Evolutionary conservation across 1,139 yeast genomes (phyloP).

Genomic region (Blastobotrys buckinghamii): DNA sequence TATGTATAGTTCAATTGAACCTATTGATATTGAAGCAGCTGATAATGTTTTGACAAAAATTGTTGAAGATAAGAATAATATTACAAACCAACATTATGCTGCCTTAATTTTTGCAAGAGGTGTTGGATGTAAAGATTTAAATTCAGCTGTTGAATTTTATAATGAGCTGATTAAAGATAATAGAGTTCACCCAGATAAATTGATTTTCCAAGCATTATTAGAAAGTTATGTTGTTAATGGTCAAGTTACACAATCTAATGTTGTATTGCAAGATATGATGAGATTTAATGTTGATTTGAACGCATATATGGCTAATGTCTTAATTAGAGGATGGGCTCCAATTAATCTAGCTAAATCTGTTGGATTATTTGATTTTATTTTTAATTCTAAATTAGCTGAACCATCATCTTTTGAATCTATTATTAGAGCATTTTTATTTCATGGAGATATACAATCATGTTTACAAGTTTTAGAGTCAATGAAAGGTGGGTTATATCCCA

Average conservation of each 20-base stretch:
- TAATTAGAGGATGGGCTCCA: constrained; percentile 37
- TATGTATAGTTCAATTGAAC: constrained; percentile 32
- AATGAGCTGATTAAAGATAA: constrained; percentile 25
- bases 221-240: constrained; percentile 36
- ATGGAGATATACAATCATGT: constrained; percentile 27
- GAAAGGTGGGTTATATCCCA: constrained; percentile 28
- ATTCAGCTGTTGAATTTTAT: constrained; percentile 34
- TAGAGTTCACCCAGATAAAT: constrained; percentile 34
- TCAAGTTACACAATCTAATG: constrained; percentile 27
- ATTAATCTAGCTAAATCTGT: constrained; percentile 30
- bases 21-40: constrained; percentile 34
- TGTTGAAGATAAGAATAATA: constrained; percentile 26
- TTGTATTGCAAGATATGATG: constrained; percentile 35
- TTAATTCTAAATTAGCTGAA: constrained; percentile 29
- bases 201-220: constrained; percentile 36
- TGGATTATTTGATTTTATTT: constrained; percentile 30
- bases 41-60: constrained; percentile 34
- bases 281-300: constrained; percentile 31
- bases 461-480: constrained; percentile 25
- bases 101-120: constrained; percentile 39
- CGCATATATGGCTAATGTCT: constrained; percentile 34
- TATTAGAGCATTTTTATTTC: constrained; percentile 31
- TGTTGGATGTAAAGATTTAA: constrained; percentile 31
- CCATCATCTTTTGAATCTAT: constrained; percentile 37
- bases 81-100: constrained; percentile 36